Percentiles rank a stretch among this genome's conserved stretches.
These are phyloP conservation scores for Cyclotella choctawhatcheeana DNA, from an alignment of 108 stramenopile genomes.

Conservation along the genomic window DNA sequence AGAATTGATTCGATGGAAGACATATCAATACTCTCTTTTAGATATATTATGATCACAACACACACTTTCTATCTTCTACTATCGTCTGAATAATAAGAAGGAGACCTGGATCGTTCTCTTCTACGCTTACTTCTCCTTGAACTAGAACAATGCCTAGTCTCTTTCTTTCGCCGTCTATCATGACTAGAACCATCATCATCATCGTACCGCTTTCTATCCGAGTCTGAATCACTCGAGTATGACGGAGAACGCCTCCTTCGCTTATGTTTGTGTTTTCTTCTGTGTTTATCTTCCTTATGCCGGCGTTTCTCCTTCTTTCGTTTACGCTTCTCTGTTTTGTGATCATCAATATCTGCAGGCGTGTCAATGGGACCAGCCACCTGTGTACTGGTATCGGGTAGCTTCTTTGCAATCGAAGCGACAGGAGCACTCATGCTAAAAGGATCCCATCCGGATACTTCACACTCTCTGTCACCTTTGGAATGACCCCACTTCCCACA, in stretches of 20 bases:
- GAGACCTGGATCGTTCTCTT: neutral
- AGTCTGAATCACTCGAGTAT: slow-evolving; percentile 8
- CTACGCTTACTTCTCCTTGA: neutral
- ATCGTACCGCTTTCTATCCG: too few relatives aligned
- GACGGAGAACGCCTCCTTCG: slow-evolving; percentile 1
- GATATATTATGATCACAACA: too few relatives aligned
- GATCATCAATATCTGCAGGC: too few relatives aligned
- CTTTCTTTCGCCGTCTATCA: neutral
- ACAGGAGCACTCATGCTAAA: slow-evolving; percentile 42
- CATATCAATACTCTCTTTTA: too few relatives aligned
- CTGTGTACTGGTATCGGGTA: too few relatives aligned
- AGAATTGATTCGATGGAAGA: too few relatives aligned
- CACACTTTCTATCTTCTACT: neutral
- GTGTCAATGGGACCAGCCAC: too few relatives aligned
- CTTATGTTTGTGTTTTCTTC: slow-evolving; percentile 9
- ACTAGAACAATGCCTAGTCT: neutral
- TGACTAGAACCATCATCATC: neutral
- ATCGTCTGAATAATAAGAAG: neutral
- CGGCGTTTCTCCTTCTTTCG: neutral
- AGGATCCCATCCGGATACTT: slow-evolving; percentile 83
- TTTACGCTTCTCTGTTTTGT: too few relatives aligned
- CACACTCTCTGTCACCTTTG: slow-evolving; percentile 82
- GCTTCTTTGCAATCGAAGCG: too few relatives aligned
- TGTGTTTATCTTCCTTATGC: slow-evolving; percentile 6
- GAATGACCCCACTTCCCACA: slow-evolving; percentile 89